phyloP scores from a whole-genome alignment of 2,329 filamentous ascomycete species.

The Neonectria hederae region DNA sequence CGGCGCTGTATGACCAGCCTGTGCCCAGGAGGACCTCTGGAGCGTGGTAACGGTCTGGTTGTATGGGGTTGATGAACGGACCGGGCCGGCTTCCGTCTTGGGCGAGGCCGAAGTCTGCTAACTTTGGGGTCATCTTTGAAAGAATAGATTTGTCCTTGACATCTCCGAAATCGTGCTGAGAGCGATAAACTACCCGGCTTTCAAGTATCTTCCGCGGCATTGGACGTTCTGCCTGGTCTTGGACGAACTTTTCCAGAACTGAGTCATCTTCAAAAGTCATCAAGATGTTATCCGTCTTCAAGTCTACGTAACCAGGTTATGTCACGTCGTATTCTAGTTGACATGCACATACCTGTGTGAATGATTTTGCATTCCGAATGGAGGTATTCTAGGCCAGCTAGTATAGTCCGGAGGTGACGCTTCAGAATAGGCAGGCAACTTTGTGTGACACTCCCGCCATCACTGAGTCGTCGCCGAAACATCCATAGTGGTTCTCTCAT shows the following conservation, averaged over 20 bases:
- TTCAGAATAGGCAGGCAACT: conserved; percentile 45
- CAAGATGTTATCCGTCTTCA: conserved; percentile 40
- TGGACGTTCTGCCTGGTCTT: conserved; percentile 21
- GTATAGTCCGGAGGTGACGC: conserved; percentile 44
- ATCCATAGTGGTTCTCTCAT: conserved; percentile 52
- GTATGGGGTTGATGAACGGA: conserved; percentile 29
- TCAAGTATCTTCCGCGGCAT: conserved; percentile 24
- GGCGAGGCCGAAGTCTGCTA: conserved; percentile 34
- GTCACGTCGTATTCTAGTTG: not conserved
- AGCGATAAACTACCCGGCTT: conserved; percentile 26
- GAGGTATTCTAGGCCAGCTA: conserved; percentile 53
- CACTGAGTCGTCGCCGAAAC: conserved; percentile 48
- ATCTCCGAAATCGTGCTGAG: conserved; percentile 31
- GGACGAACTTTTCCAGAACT: conserved; percentile 31
- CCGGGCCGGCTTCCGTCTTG: conserved; percentile 13
- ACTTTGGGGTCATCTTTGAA: conserved; percentile 26
- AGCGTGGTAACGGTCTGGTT: conserved; percentile 29
- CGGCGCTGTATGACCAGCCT: conserved; percentile 29
- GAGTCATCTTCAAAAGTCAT: conserved; percentile 35
- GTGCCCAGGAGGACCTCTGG: conserved; percentile 30
- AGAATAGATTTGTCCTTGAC: conserved; percentile 9
- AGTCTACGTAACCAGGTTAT: conserved; percentile 24
- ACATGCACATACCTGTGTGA: conserved; percentile 50
- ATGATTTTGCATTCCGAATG: conserved; percentile 55
- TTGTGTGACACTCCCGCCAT: conserved; percentile 32